Base-by-base conservation (phyloP, 805 yeast genomes). In the Metschnikowia proteae region DNA sequence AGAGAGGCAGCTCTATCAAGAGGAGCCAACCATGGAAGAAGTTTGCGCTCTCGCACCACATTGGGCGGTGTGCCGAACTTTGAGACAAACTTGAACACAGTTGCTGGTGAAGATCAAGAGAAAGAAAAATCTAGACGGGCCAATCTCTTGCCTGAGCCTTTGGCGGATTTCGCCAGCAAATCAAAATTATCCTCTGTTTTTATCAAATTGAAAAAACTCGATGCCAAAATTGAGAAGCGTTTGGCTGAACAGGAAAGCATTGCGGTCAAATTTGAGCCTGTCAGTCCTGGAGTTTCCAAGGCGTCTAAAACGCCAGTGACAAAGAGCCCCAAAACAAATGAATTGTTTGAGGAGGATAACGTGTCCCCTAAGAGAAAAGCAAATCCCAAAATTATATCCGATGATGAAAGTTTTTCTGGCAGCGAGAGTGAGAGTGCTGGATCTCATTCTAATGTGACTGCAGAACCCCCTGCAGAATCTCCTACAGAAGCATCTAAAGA, bases 161-260 rank as follows among this genome's bases (percentile, higher is more conserved):
- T 56, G 33, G 39, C 38, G 22, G 55, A 52, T 4, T 54, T 50
- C 27, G 38, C 53, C 2, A 49, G 56, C 42, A 50, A 53, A 33
- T 48, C 60, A 6, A 62, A 59, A 41, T 50, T 61, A 4, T 52
- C 56, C 7, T 51, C 58, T 13, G 48, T 56, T n/a, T 51, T 53
- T 41, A 52, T 56, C 11, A 62, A 62, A 38, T 51, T 65, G 56
- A 59, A 57, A 35, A 53, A 49, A 27, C 56, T 65, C 26, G 66
- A 65, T 38, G 31, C 53, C 11, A 48, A 47, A 33, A 30, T 56
- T 29, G 57, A 54, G 7, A 50, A 50, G 25, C 46, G 40, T 22
- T 27, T 17, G 9, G 41, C 37, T 9, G 46, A 48, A 30, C 46
- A 11, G 33, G 33, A 43, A n/a, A 33, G 9, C 6, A 17, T 6